Evolutionary conservation across 305 asterid genomes (phyloP), one percentile per base, ranked within the genome.

Genomic region (Fraxinus greggii): DNA sequence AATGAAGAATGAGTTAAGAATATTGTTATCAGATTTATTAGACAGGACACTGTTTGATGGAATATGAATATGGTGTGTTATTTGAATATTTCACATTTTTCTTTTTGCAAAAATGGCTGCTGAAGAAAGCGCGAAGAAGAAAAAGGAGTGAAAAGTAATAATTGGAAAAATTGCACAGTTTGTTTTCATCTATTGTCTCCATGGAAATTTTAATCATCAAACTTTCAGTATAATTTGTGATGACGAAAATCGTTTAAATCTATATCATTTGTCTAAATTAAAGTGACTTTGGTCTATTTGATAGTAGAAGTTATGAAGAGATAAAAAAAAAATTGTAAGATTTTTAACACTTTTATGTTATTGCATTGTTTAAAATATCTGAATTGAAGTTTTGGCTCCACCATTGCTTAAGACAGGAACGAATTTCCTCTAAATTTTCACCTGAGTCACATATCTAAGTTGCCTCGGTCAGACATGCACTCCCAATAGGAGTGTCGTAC

Each of bases 11-110:
- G 80, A 81, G 82, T 38, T 78, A 54, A 69, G 72, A 12, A 29
- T 84, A 19, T 80, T 48, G 77, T 15, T 59, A 19, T 83, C 19
- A 45, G 78, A 26, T 19, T 79, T 77, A 74, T 29, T 69, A 13
- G 38, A 69, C n/a, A 29, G 59, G 76, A 54, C 78, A 76, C 21
- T 56, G 83, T 78, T 28, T 81, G 78, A n/a, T 78, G 70, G 72
- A 38, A 36, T 73, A 21, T 82, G 78, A 51, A 76, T 61, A 77
- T 76, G 63, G 82, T 33, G 72, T 63, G 77, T 31, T 29, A 38
- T 32, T 29, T 75, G 78, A 78, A 76, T 17, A 33, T 17, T 75
- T 81, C 51, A 56, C 28, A 56, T 6, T 21, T 56, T 56, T 56
- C 67, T 19, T 56, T 59, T 42, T 80, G 70, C 31, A 8, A 26